Conservation (phyloP, 164 flowering plant genomes). For the Vitis rotundifolia region DNA sequence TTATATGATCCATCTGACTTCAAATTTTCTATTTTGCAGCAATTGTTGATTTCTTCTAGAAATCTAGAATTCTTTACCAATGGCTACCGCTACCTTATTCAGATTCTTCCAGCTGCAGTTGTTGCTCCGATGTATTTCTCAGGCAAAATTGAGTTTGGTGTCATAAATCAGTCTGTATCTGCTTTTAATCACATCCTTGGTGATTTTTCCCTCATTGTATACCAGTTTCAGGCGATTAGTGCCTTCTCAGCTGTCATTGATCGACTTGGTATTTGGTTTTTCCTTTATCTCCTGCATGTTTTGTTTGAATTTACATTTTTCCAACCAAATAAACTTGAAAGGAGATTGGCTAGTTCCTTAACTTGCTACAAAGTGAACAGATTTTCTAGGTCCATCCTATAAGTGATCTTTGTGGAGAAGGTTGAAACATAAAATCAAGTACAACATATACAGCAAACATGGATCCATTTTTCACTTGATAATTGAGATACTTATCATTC, state of each 20-base stretch:
- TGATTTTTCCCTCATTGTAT: constrained; percentile 91
- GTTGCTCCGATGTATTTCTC: constrained; percentile 99
- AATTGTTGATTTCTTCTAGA: constrained; percentile 85
- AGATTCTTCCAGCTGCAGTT: constrained; percentile 98
- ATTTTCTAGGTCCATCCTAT: neutral
- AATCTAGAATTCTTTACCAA: constrained; percentile 95
- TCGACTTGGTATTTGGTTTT: constrained; percentile 62
- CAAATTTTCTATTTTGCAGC: constrained; percentile 46
- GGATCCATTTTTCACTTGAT: neutral
- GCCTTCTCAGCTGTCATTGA: constrained; percentile 97
- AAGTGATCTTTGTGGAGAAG: neutral
- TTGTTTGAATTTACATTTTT: neutral
- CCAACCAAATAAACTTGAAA: neutral
- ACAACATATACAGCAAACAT: neutral
- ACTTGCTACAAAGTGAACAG: neutral
- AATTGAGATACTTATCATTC: neutral
- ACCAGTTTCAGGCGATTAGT: constrained; percentile 94
- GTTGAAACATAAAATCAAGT: neutral
- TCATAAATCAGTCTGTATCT: constrained; percentile 95
- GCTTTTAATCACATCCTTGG: constrained; percentile 98
- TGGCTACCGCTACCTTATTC: constrained; percentile 96
- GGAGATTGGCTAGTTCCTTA: neutral
- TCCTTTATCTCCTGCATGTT: neutral
- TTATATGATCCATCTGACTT: neutral
- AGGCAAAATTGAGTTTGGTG: constrained; percentile 98